Evolutionary conservation across 805 yeast species (phyloP).

Genomic region (Maudiozyma serrabonitensis): DNA sequence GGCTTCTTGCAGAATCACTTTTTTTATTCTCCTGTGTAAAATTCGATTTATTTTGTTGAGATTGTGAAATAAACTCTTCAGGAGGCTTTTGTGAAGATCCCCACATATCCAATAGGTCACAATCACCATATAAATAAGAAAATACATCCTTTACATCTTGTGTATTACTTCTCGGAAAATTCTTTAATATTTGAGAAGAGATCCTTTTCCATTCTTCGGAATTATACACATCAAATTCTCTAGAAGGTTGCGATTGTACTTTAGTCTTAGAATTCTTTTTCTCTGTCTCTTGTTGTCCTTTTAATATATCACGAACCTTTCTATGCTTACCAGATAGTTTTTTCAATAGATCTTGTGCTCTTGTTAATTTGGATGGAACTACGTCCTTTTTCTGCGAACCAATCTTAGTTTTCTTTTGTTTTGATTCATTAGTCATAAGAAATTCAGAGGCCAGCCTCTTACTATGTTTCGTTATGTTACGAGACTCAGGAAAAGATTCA

Average conservation of each 20-base stretch:
- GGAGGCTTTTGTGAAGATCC: slow-evolving; percentile 16
- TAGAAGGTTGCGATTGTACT: neutral
- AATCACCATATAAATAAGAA: slow-evolving; percentile 19
- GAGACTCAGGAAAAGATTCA: neutral
- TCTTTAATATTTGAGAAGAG: slow-evolving; percentile 9
- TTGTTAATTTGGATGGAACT: neutral
- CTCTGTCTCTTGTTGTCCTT: slow-evolving; percentile 2
- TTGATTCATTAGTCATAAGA: neutral
- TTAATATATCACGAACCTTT: slow-evolving; percentile 21
- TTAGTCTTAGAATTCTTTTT: neutral
- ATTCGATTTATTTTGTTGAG: neutral
- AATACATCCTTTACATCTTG: slow-evolving; percentile 18
- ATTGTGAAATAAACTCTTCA: neutral
- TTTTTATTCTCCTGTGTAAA: neutral
- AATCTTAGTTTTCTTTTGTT: neutral
- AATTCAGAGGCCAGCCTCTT: neutral
- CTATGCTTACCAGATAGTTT: slow-evolving; percentile 26
- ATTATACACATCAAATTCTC: slow-evolving; percentile 18
- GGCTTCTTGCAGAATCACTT: neutral
- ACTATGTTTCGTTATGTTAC: neutral
- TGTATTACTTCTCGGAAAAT: slow-evolving; percentile 16
- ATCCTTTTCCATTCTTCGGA: slow-evolving; percentile 24
- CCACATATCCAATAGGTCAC: slow-evolving; percentile 13
- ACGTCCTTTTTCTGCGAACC: neutral
- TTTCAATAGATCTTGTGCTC: slow-evolving; percentile 13